Conservation (phyloP, 192 early-diverging fungal genomes). For the Cladochytrium replicatum region DNA sequence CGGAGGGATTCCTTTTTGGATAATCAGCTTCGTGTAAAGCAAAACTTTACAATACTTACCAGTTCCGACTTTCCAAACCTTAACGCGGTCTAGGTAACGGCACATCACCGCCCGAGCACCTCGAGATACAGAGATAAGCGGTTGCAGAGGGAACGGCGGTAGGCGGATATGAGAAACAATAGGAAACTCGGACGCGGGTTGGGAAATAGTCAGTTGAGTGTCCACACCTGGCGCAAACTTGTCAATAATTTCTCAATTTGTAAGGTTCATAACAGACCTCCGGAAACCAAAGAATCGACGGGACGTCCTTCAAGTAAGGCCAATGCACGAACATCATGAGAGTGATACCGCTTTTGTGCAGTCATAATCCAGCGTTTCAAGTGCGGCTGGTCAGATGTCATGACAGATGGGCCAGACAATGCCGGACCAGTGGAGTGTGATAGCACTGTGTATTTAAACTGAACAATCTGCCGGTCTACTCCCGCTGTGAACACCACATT, state of each 20-base stretch:
- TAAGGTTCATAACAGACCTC: slow-evolving; percentile 59
- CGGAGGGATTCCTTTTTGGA: too few relatives aligned
- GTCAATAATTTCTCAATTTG: too few relatives aligned
- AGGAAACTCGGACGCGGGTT: slow-evolving; percentile 25
- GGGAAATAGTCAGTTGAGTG: slow-evolving; percentile 27
- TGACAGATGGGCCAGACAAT: not conserved
- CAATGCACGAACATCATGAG: slow-evolving; percentile 86
- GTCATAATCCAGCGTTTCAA: slow-evolving; percentile 62
- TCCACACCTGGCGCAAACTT: slow-evolving; percentile 35
- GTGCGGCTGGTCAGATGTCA: not conserved
- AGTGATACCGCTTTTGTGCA: slow-evolving; percentile 84
- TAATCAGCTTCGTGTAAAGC: too few relatives aligned
- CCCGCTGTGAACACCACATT: slow-evolving; percentile 75
- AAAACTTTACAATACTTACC: slow-evolving; percentile 9
- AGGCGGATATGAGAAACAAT: slow-evolving; percentile 28
- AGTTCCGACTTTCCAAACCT: slow-evolving; percentile 77
- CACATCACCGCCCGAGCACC: slow-evolving; percentile 37
- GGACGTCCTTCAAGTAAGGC: slow-evolving; percentile 61
- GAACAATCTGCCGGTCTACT: slow-evolving; percentile 78
- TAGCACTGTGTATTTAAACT: slow-evolving; percentile 28
- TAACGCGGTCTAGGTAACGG: slow-evolving; percentile 55
- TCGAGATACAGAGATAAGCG: slow-evolving; percentile 29
- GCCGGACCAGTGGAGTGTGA: not conserved
- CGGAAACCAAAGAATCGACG: slow-evolving; percentile 67
- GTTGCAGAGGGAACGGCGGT: slow-evolving; percentile 51